Evolutionary conservation across 108 stramenopile species (phyloP).

Genomic region (Tribonema minus): DNA sequence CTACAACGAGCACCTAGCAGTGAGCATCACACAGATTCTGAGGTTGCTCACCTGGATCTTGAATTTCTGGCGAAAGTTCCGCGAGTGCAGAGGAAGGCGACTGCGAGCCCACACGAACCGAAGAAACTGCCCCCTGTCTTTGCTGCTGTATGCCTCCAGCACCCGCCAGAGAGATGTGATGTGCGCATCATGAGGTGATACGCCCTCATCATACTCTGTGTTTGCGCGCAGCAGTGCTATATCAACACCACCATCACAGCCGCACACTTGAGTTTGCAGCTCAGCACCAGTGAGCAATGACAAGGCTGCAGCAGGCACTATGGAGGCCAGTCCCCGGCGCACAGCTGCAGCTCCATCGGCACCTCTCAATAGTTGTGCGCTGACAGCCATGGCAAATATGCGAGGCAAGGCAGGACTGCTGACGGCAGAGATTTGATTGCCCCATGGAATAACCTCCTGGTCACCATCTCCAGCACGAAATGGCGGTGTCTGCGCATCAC

Average conservation of each 20-base stretch:
- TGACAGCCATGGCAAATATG: no score
- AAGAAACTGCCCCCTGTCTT: conserved; percentile 78
- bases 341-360: no score
- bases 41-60: no score
- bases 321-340: conserved; percentile 78
- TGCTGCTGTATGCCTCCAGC: conserved; percentile 73
- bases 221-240: conserved; percentile 75
- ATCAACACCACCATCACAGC: conserved; percentile 84
- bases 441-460: no score
- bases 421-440: no score
- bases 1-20: no score
- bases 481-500: no score
- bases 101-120: conserved; percentile 96
- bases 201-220: conserved; percentile 85
- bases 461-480: no score
- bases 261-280: conserved; percentile 71
- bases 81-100: conserved; percentile 73
- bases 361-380: no score
- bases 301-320: conserved; percentile 81
- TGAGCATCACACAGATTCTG: no score
- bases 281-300: conserved; percentile 76
- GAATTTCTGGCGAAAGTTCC: conserved; percentile 77
- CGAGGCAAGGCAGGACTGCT: no score
- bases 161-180: conserved; percentile 87
- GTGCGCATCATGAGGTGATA: conserved; percentile 63